phyloP scores from a whole-genome alignment of 495 filamentous ascomycete genomes.

The Parmelia sp. region DNA sequence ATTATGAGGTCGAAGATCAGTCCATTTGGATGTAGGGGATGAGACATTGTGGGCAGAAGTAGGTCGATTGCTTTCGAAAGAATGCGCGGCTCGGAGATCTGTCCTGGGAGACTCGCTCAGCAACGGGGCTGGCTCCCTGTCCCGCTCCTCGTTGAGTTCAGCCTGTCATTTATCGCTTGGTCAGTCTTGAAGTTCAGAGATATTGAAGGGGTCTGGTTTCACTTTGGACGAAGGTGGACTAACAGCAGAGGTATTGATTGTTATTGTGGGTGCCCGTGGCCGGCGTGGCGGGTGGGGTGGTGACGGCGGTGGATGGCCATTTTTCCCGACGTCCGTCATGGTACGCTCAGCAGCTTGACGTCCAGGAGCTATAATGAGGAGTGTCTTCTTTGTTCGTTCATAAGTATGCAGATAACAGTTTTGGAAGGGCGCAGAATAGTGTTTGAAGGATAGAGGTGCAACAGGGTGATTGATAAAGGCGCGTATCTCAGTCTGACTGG shows the following conservation, averaged over 20 bases:
- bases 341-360: conserved; percentile 14
- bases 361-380: background rate
- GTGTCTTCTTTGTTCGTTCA: conserved; percentile 3
- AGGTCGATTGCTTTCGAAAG: conserved; percentile 71
- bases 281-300: conserved; percentile 23
- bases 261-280: conserved; percentile 59
- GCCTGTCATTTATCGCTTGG: conserved; percentile 29
- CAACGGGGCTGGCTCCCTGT: conserved; percentile 18
- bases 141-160: conserved; percentile 24
- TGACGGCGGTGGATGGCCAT: conserved; percentile 16
- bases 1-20: conserved; percentile 44
- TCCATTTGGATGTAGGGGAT: conserved; percentile 53
- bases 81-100: conserved; percentile 54
- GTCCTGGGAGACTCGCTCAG: conserved; percentile 41
- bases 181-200: conserved; percentile 18
- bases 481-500: background rate
- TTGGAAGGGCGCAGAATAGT: background rate
- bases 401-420: conserved; percentile 8
- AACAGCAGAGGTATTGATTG: conserved; percentile 68
- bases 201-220: conserved; percentile 24
- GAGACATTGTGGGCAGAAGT: conserved; percentile 87
- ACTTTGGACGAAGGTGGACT: conserved; percentile 34
- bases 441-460: conserved; percentile 8
- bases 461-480: background rate
- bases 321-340: conserved; percentile 25